Evolutionary conservation across 1,284 basidiomycete genomes (phyloP), one percentile per base, ranked within the genome.

Genomic region (Trichosporon sp.): DNA sequence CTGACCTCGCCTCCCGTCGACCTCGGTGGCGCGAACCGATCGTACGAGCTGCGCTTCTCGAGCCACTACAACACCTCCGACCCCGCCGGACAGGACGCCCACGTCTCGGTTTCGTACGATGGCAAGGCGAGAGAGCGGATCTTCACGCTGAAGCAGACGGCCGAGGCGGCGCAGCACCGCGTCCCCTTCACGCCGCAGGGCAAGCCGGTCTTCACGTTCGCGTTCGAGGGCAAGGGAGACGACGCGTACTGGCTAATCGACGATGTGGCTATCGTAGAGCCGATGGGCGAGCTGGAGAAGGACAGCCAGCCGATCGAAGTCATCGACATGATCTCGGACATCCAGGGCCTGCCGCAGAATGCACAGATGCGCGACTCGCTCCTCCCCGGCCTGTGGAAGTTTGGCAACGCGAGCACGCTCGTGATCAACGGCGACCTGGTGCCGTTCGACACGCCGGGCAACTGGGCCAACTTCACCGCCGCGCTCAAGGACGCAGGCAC

Each of bases 361-460:
- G 29, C 19, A 13, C 34, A 34, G 54, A 61, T 61, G 60, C 16
- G 36, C 29, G 21, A 57, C 31, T 33, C 27, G 8, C 34, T 61
- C 4, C 60, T 61, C 2, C 60, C 54, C 4, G 60, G 60, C 0
- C 19, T 61, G 11, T 31, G 54, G 14, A 61, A 44, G 37, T 56
- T 33, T 14, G 21, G 33, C 9, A 44, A 61, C 27, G 54, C 60
- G 5, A 32, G 27, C 19, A 57, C 60, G 11, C 60, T 61, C 14
- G 60, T 61, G 19, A 61, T 61, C 23, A 61, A 61, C 37, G 60
- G 60, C 27, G 60, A 61, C 37, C 54, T 57, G 10, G 60, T 61
- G 4, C 1, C 11, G 5, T n/a, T n/a, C 37, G 52, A 40, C 56
- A 2, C 19, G 4, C 23, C 23, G 4, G 36, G 23, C 23, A 34